Evolutionary conservation across 2,329 filamentous ascomycete genomes (phyloP), one percentile per base, ranked within the genome.

Genomic region (Talaromyces sp.): DNA sequence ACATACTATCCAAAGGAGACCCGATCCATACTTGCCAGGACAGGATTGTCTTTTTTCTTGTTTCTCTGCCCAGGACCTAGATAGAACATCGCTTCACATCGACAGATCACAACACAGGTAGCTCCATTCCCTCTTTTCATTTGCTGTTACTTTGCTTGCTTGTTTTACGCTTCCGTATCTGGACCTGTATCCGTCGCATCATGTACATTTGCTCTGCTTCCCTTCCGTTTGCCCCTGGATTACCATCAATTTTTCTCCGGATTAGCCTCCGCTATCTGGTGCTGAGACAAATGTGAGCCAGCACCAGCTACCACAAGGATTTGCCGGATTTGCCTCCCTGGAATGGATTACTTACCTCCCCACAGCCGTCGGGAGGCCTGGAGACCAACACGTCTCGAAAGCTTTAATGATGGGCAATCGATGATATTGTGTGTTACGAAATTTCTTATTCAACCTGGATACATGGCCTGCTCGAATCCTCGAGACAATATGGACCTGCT

Each of bases 71-170:
- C 24, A 59, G 55, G 57, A 57, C 61, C 41, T 58, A 58, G 55
- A 60, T 59, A 58, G 51, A 54, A 38, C 43, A 24, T 46, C 43
- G 43, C 24, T 52, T 14, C 27, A 52, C 54, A 62, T 64, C 66
- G 64, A 68, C 67, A 70, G 60, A 64, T 60, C 59, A 57, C 54
- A 61, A 46, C 59, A 62, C 67, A 78, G 75, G 75, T 78, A 78
- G 75, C 70, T 66, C 70, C 74, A 73, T 68, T 69, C 65, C 69
- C 66, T 65, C 68, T 73, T 72, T 68, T 65, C 64, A 68, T 69
- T 61, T 60, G 56, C 54, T 63, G 48, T 61, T 60, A 63, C 57
- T 60, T 64, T 57, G 64, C 64, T 65, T 64, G 62, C 64, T 63
- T 64, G 64, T 52, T 65, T 62, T 61, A 59, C 62, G 53, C 61